Conservation (phyloP, 2,329 filamentous ascomycete species). For the Curvularia sp. region DNA sequence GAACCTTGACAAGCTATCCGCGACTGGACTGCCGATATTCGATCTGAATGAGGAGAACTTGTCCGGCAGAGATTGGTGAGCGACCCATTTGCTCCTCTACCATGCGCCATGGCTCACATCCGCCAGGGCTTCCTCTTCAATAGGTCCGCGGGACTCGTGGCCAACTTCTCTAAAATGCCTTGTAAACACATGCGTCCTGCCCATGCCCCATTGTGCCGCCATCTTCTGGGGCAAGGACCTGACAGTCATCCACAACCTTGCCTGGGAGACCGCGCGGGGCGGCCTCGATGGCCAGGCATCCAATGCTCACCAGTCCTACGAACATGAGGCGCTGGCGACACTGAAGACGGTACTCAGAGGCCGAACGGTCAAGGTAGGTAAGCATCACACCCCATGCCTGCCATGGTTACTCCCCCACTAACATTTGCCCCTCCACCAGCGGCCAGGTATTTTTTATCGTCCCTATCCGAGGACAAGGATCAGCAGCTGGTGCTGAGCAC, state of each 20-base stretch:
- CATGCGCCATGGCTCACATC: slow-evolving; percentile 4
- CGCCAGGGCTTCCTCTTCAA: slow-evolving; percentile 36
- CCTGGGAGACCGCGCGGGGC: slow-evolving; percentile 50
- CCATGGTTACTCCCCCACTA: slow-evolving; percentile 8
- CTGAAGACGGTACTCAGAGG: slow-evolving; percentile 46
- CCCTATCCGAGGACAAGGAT: slow-evolving; percentile 22
- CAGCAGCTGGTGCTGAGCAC: slow-evolving; percentile 42
- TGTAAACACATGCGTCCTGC: slow-evolving; percentile 47
- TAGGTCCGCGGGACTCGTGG: slow-evolving; percentile 49
- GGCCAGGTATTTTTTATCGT: slow-evolving; percentile 36
- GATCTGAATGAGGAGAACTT: slow-evolving; percentile 43
- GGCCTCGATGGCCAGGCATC: slow-evolving; percentile 47
- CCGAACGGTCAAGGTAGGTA: slow-evolving; percentile 50
- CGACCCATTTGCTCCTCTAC: not conserved
- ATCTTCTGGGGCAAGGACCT: slow-evolving; percentile 54
- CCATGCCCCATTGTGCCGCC: slow-evolving; percentile 52
- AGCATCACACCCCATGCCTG: slow-evolving; percentile 24
- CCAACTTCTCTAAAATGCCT: slow-evolving; percentile 41
- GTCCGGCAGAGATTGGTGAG: slow-evolving; percentile 39
- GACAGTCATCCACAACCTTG: slow-evolving; percentile 51
- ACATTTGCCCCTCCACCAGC: slow-evolving; percentile 21
- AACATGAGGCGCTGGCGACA: slow-evolving; percentile 43
- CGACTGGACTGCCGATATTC: slow-evolving; percentile 39
- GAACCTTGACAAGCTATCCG: slow-evolving; percentile 43
- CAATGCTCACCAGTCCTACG: slow-evolving; percentile 41